Conservation (phyloP, 1,284 basidiomycete species). For the Leccinum proximum region DNA sequence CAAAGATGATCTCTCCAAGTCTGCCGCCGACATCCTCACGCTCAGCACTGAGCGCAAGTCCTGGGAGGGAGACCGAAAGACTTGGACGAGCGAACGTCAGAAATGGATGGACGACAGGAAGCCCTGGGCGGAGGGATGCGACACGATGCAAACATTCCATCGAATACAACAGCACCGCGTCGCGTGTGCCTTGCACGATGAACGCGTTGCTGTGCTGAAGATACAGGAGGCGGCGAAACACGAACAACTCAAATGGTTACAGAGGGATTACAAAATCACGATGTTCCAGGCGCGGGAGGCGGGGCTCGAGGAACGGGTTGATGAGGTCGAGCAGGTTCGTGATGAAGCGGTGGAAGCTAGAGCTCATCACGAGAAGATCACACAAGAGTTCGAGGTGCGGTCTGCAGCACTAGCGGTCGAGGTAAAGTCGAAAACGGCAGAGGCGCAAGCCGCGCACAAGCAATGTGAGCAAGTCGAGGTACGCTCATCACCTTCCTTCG, state of each 20-base stretch:
- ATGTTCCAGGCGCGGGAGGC: constrained; percentile 60
- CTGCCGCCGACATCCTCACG: constrained; percentile 14
- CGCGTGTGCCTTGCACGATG: constrained; percentile 48
- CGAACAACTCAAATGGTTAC: constrained; percentile 53
- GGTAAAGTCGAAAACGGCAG: constrained; percentile 36
- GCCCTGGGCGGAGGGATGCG: constrained; percentile 58
- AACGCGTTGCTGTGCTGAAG: constrained; percentile 44
- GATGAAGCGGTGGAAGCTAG: constrained; percentile 33
- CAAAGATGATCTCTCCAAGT: constrained; percentile 41
- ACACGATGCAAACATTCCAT: constrained; percentile 58
- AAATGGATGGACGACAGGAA: constrained; percentile 50
- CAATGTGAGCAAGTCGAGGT: constrained; percentile 47
- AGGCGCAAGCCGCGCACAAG: constrained; percentile 34
- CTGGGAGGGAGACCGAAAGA: constrained; percentile 33
- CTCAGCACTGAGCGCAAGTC: constrained; percentile 22
- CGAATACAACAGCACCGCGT: constrained; percentile 59
- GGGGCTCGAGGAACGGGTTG: constrained; percentile 51
- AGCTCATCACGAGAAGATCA: constrained; percentile 20
- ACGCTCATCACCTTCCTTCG: constrained; percentile 12
- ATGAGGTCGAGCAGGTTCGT: constrained; percentile 40
- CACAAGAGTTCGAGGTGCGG: constrained; percentile 33
- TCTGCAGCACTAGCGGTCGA: constrained; percentile 32
- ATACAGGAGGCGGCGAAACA: constrained; percentile 48
- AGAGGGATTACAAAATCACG: constrained; percentile 60
- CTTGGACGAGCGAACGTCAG: constrained; percentile 41